Evolutionary conservation across 139 green algal species (phyloP), one percentile per base, ranked within the genome.

Genomic region (Trebouxia sp.): DNA sequence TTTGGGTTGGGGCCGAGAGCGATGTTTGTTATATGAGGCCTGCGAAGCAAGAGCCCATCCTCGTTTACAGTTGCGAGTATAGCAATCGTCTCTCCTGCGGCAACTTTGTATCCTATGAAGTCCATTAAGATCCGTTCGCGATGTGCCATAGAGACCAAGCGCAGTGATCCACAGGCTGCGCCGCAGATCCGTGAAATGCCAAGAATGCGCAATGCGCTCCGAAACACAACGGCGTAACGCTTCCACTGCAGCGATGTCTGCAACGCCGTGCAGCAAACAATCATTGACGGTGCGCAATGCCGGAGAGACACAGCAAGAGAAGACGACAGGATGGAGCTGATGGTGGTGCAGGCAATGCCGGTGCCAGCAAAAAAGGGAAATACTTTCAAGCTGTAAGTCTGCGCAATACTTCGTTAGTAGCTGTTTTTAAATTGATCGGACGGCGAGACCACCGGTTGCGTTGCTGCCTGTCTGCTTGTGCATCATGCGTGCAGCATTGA

Each of bases 351-450:
- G 51, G 62, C 32, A 35, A 35, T 45, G 62, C 12, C 15, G 58
- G 58, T 6, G 56, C 26, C 15, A 65, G 69, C 32, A 83, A 83
- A 41, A 77, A 53, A 45, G 43, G 30, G 20, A 75, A 75, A 15
- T 83, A 69, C 65, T 83, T 83, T 41, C 56, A 51, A 37, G 56
- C 78, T 20, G 78, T 83, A 48, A n/a, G 62, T 43, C 4, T 10
- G 24, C 14, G n/a, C n/a, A n/a, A n/a, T n/a, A n/a, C n/a, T n/a
- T n/a, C n/a, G n/a, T n/a, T n/a, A n/a, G n/a, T n/a, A n/a, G n/a
- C n/a, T n/a, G n/a, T n/a, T n/a, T n/a, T n/a, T n/a, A n/a, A n/a
- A n/a, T n/a, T n/a, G n/a, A n/a, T n/a, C n/a, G n/a, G n/a, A n/a
- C n/a, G n/a, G n/a, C n/a, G n/a, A n/a, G n/a, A n/a, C n/a, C n/a